A percentile compares a stretch with the other conserved stretches of the same genome.
Evolutionary conservation across 768 basidiomycete genomes (phyloP).

Genomic region (Suillus tomentosus): DNA sequence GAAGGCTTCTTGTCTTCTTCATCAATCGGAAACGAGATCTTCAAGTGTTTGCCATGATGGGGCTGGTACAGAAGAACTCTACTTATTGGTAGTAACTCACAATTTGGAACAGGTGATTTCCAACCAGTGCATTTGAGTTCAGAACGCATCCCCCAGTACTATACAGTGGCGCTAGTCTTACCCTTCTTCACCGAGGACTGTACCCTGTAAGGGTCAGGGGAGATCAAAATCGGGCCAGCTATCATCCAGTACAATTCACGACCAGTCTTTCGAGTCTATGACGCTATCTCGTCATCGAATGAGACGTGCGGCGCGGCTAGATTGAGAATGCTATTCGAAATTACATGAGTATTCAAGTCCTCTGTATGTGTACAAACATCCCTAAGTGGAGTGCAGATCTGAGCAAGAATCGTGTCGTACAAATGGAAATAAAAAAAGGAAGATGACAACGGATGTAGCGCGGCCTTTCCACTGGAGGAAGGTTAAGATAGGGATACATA

Average conservation of each 20-base stretch:
- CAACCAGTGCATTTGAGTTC: too few species aligned
- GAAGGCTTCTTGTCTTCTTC: not conserved
- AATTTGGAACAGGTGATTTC: not conserved
- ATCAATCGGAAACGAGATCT: not conserved
- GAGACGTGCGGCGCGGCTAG: too few species aligned
- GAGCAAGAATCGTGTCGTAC: not conserved
- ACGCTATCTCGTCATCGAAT: not conserved
- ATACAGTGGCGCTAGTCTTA: not conserved
- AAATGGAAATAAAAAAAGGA: not conserved
- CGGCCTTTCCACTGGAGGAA: not conserved
- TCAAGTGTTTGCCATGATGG: not conserved
- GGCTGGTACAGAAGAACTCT: not conserved
- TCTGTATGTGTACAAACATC: not conserved
- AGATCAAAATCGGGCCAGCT: not conserved
- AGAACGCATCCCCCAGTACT: not conserved
- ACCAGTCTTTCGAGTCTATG: not conserved
- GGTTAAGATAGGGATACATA: not conserved
- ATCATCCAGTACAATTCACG: not conserved
- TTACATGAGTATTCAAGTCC: not conserved
- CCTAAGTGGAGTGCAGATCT: not conserved
- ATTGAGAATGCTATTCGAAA: not conserved
- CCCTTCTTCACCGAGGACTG: not conserved
- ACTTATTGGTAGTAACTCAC: not conserved
- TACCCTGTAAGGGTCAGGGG: too few species aligned
- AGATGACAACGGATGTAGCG: not conserved